Evolutionary conservation across 108 stramenopile species (phyloP), one percentile per base, ranked within the genome.

Genomic region (Cyclotella atomus): DNA sequence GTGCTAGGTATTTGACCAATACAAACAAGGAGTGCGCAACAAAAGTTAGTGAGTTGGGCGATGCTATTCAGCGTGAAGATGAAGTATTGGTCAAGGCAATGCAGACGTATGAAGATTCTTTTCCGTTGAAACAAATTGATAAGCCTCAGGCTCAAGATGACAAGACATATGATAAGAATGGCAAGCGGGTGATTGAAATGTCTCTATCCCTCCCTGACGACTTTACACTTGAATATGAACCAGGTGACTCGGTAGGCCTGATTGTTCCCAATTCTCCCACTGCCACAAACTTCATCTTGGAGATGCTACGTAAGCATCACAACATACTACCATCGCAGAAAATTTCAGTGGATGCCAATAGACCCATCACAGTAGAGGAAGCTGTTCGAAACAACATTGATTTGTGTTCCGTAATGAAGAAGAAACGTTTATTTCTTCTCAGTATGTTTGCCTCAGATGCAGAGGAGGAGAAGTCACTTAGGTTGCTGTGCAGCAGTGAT

Each of bases 191-290:
- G 3, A 84, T 95, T 45, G 93, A 96, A 78, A 67, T 94, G 81
- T 71, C 73, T 5, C 59, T 95, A 0, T 73, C 87, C 0, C 76
- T 97, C 30, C 93, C 89, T 5, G 89, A 96, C 55, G 91, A 96
- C 57, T 87, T 81, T 55, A 84, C 83, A 1, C 78, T 90, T 43
- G 90, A 94, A 41, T 98, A 95, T 64, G 79, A 89, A 55, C 97
- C 97, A 0, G 97, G 97, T 20, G 97, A 98, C 68, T 87, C 95
- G 8, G 46, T 98, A 2, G 96, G 95, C 25, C 41, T 98, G 16
- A 29, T 89, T 15, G 90, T 95, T 10, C 71, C 90, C 33, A 96
- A 97, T 61, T 17, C 87, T 0, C 68, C 83, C 8, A 50, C 70
- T 24, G 70, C 83, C 14, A 65, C 70, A 14, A 75, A 57, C 43